Evolutionary conservation across 2,329 filamentous ascomycete species (phyloP).

Genomic region (Colletotrichum melonis): DNA sequence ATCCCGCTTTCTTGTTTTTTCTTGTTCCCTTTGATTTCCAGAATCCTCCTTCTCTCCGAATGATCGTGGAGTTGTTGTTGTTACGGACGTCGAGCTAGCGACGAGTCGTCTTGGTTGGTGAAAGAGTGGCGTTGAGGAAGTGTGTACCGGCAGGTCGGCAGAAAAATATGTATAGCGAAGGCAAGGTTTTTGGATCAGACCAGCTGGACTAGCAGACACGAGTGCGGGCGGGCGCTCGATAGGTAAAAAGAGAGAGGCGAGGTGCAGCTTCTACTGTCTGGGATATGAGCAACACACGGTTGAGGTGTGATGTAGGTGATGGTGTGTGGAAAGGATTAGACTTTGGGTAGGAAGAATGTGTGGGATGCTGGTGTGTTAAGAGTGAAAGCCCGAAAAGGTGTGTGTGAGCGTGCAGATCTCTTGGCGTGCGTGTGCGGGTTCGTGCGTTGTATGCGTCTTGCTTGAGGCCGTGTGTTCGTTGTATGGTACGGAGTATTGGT

Average conservation of each 20-base stretch:
- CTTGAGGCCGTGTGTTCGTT: neutral
- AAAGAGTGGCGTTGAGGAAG: neutral
- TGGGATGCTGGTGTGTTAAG: slow-evolving; percentile 25
- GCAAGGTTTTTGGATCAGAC: slow-evolving; percentile 17
- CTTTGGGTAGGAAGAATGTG: neutral
- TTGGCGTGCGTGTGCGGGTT: slow-evolving; percentile 26
- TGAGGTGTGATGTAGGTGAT: neutral
- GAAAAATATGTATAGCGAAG: slow-evolving; percentile 16
- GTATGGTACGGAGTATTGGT: neutral
- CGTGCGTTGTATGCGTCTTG: slow-evolving; percentile 1
- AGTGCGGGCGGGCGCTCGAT: slow-evolving; percentile 12
- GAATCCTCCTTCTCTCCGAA: neutral
- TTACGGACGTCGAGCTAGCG: slow-evolving; percentile 24
- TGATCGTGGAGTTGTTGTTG: neutral
- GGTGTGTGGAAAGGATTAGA: neutral
- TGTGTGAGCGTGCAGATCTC: slow-evolving; percentile 23
- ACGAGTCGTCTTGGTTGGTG: slow-evolving; percentile 2
- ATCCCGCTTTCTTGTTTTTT: neutral
- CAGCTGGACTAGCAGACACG: slow-evolving; percentile 10
- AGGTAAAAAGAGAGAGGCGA: slow-evolving; percentile 3
- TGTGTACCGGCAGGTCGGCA: neutral
- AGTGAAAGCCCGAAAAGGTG: neutral
- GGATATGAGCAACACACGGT: neutral
- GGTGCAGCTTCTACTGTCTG: neutral
- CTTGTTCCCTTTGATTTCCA: neutral